These are phyloP conservation scores for Beauveria brongniartii DNA, from an alignment of 2,329 filamentous ascomycete species.

Conservation along the genomic window DNA sequence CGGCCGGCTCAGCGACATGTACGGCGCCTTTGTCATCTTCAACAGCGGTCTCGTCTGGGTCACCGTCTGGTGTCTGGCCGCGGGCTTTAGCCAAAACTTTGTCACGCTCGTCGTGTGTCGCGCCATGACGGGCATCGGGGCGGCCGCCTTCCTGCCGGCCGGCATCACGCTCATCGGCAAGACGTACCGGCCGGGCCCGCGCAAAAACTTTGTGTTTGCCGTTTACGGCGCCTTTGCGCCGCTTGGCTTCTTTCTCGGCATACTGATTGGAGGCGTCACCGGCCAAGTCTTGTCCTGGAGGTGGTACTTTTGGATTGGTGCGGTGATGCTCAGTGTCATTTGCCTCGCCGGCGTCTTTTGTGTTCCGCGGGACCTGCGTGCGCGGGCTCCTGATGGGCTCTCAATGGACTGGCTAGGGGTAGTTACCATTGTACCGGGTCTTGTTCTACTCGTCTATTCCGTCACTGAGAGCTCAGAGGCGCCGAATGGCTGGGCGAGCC, in stretches of 20 bases:
- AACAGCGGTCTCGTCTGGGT: conserved; percentile 52
- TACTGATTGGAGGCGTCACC: conserved; percentile 55
- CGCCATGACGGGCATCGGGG: conserved; percentile 59
- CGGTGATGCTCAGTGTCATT: conserved; percentile 22
- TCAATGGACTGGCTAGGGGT: conserved; percentile 50
- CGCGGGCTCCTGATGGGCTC: neutral
- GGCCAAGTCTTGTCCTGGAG: conserved; percentile 52
- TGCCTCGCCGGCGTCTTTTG: conserved; percentile 27
- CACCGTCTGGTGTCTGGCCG: conserved; percentile 54
- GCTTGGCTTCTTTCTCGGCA: conserved; percentile 51
- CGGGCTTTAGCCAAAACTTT: conserved; percentile 55
- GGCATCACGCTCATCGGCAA: conserved; percentile 59
- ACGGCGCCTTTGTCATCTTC: conserved; percentile 51
- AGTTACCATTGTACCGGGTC: conserved; percentile 44
- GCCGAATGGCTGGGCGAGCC: conserved; percentile 52
- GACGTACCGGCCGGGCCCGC: conserved; percentile 57
- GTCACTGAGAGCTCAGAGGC: conserved; percentile 59
- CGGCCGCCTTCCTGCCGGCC: conserved; percentile 59
- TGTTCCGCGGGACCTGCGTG: neutral
- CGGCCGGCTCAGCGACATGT: conserved; percentile 50
- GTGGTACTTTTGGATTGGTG: conserved; percentile 62
- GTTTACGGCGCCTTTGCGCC: conserved; percentile 49
- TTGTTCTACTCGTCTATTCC: conserved; percentile 60
- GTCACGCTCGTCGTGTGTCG: conserved; percentile 61
- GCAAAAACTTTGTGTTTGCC: conserved; percentile 57